A percentile compares a stretch with the other conserved stretches of the same genome.
phyloP scores from a whole-genome alignment of 371 early-diverging fungal species.

The Mucor piriformis region DNA sequence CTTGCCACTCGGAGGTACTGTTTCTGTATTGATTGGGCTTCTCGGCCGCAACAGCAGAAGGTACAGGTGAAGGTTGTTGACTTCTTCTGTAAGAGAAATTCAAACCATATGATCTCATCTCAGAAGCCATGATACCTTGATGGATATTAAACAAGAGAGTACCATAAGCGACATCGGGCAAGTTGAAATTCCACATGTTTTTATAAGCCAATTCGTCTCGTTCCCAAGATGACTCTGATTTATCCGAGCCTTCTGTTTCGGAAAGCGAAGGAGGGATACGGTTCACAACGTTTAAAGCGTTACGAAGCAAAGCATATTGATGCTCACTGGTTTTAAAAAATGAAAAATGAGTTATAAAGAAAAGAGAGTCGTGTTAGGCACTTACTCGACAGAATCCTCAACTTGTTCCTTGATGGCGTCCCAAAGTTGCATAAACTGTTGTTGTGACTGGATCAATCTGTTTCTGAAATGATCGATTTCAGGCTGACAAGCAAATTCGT shows the following conservation, averaged over 20 bases:
- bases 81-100: slow-evolving; percentile 62
- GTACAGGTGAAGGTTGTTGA: slow-evolving; percentile 21
- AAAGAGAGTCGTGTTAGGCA: background rate
- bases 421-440: slow-evolving; percentile 63
- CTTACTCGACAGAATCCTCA: slow-evolving; percentile 61
- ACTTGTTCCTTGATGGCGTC: slow-evolving; percentile 63
- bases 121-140: slow-evolving; percentile 56
- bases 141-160: slow-evolving; percentile 57
- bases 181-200: slow-evolving; percentile 72
- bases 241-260: slow-evolving; percentile 17
- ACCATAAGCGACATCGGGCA: slow-evolving; percentile 68
- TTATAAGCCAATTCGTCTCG: slow-evolving; percentile 64
- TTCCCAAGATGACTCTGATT: slow-evolving; percentile 22
- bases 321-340: slow-evolving; percentile 41
- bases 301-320: slow-evolving; percentile 54
- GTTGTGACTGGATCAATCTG: slow-evolving; percentile 58
- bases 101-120: slow-evolving; percentile 62
- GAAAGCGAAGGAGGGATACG: slow-evolving; percentile 48
- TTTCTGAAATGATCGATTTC: slow-evolving; percentile 65
- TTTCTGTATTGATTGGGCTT: slow-evolving; percentile 36
- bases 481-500: slow-evolving; percentile 66
- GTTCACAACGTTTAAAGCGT: slow-evolving; percentile 61
- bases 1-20: slow-evolving; percentile 18
- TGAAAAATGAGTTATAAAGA: background rate
- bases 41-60: slow-evolving; percentile 28